Evolutionary conservation across 192 early-diverging fungal species (phyloP).

Genomic region (Geranomyces variabilis): DNA sequence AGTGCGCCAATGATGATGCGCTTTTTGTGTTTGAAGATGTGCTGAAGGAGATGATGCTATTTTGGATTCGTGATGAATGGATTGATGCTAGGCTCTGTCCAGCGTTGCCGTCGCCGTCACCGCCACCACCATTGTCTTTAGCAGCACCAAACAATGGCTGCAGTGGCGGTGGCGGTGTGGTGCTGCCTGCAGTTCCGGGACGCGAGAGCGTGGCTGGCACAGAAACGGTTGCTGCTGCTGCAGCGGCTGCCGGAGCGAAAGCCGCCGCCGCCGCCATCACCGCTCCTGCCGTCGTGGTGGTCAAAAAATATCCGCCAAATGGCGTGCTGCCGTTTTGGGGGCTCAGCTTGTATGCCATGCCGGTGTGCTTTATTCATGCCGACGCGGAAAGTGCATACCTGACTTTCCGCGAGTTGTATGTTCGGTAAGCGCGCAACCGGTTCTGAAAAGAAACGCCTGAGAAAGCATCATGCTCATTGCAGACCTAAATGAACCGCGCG

Average conservation of each 20-base stretch:
- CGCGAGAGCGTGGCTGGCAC: not conserved
- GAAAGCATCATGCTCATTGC: not conserved
- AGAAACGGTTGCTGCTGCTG: not conserved
- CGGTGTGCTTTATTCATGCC: constrained; percentile 51
- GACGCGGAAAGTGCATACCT: constrained; percentile 52
- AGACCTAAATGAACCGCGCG: not conserved
- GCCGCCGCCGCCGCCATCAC: not conserved
- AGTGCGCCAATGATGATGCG: constrained; percentile 56
- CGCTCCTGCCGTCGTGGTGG: not conserved
- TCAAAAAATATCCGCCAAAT: constrained; percentile 48
- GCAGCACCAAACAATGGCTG: not conserved
- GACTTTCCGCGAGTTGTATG: constrained; percentile 58
- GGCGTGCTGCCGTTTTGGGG: constrained; percentile 58
- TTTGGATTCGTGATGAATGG: constrained; percentile 60
- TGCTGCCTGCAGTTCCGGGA: not conserved
- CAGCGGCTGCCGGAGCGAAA: too few relatives aligned
- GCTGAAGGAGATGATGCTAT: constrained; percentile 46
- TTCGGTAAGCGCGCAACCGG: constrained; percentile 47
- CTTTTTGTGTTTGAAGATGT: constrained; percentile 67
- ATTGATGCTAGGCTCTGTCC: constrained; percentile 18
- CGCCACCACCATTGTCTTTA: not conserved
- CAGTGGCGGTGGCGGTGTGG: constrained; percentile 4
- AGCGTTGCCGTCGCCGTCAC: not conserved
- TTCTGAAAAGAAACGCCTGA: too few relatives aligned
- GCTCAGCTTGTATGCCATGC: constrained; percentile 56